Percentiles rank a stretch among this genome's conserved stretches.
phyloP scores from a whole-genome alignment of 345 rosid genomes.

The Sonneratia caseolaris region DNA sequence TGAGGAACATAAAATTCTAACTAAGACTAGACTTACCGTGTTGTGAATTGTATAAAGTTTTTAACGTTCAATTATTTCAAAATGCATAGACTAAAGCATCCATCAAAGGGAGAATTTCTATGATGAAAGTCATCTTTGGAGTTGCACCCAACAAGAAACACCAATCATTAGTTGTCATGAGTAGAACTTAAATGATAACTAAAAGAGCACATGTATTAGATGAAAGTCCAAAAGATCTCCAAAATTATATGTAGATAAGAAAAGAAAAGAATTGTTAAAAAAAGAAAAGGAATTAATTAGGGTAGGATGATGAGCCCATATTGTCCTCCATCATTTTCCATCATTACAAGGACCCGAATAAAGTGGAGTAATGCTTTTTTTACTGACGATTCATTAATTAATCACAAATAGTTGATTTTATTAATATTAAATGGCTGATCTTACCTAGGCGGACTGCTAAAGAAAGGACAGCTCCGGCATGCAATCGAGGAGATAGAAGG shows the following conservation, averaged over 20 bases:
- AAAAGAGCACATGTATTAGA: background rate
- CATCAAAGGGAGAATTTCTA: background rate
- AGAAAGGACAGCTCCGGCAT: background rate
- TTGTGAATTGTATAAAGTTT: too few species aligned
- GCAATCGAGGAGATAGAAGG: slow-evolving; percentile 11
- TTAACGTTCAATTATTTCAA: too few species aligned
- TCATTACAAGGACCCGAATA: background rate
- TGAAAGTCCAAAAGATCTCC: background rate
- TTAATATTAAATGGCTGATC: background rate
- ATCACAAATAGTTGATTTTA: background rate
- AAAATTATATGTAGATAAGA: background rate
- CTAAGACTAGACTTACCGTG: too few species aligned
- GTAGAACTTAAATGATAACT: background rate
- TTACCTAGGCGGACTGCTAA: background rate
- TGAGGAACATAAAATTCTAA: too few species aligned
- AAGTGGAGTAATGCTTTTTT: background rate
- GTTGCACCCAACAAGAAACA: slow-evolving; percentile 2
- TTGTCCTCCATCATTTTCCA: slow-evolving; percentile 1
- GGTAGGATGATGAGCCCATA: background rate
- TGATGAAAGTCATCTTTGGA: background rate
- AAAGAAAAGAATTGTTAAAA: background rate
- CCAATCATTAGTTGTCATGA: background rate
- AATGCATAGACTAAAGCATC: background rate
- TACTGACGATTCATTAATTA: background rate
- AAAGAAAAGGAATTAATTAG: background rate